These are phyloP conservation scores for Citrus sp. DNA, from an alignment of 345 rosid species.

Conservation along the genomic window DNA sequence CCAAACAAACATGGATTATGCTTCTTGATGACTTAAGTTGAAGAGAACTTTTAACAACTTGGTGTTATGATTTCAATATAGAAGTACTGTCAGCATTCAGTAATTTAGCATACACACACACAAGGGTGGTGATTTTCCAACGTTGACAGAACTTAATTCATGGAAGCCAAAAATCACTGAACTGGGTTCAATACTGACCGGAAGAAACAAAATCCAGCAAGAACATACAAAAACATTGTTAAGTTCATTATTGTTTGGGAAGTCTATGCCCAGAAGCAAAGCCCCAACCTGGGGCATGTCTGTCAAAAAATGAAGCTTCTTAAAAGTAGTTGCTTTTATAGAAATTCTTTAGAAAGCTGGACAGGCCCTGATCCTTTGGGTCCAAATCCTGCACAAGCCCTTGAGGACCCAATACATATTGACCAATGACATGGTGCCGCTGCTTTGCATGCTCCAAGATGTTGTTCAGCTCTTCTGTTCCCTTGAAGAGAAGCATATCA, in stretches of 20 bases:
- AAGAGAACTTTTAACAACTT: not conserved
- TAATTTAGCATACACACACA: not conserved
- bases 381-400: constrained; percentile 71
- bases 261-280: constrained; percentile 7
- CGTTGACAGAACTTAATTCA: not conserved
- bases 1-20: not conserved
- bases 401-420: constrained; percentile 64
- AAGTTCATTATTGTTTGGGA: constrained; percentile 29
- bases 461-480: constrained; percentile 85
- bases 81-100: no score
- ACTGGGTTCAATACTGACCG: constrained; percentile 8
- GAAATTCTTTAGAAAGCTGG: constrained; percentile 85
- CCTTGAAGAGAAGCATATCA: constrained; percentile 91
- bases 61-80: no score
- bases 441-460: constrained; percentile 91
- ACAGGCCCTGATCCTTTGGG: constrained; percentile 62
- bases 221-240: not conserved
- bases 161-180: not conserved
- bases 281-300: not conserved
- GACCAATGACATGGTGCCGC: constrained; percentile 95
- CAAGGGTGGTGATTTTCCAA: not conserved
- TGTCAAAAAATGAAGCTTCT: constrained; percentile 18
- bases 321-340: constrained; percentile 81
- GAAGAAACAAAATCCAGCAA: constrained; percentile 2
- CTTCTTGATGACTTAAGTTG: not conserved